Conservation (phyloP, 106 monocot genomes). For the Apostasia ramifera region DNA sequence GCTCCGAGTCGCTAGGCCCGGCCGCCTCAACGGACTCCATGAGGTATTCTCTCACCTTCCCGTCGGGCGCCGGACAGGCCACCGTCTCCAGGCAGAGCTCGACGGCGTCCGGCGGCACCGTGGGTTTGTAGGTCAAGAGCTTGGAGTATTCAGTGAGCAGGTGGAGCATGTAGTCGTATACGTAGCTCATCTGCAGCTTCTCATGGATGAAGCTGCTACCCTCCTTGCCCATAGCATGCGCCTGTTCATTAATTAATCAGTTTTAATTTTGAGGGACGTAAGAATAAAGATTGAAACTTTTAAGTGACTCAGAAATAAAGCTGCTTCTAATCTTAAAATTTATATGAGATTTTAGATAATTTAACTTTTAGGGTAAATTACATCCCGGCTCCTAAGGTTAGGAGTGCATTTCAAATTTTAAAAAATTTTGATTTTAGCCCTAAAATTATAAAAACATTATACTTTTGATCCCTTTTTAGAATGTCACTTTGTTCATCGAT, state of each 20-base stretch:
- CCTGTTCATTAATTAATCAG: slow-evolving; percentile 10
- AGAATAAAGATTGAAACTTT: too few relatives aligned
- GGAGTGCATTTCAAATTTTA: too few relatives aligned
- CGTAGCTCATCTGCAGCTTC: slow-evolving; percentile 43
- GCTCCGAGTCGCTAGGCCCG: slow-evolving; percentile 8
- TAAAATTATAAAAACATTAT: too few relatives aligned
- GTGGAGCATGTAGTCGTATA: slow-evolving; percentile 79
- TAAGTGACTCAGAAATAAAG: too few relatives aligned
- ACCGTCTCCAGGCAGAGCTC: slow-evolving; percentile 37
- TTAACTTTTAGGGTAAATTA: too few relatives aligned
- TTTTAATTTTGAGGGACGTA: too few relatives aligned
- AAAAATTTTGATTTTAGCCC: too few relatives aligned
- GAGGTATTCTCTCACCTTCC: slow-evolving; percentile 24
- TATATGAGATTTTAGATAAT: too few relatives aligned
- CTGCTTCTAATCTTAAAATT: too few relatives aligned
- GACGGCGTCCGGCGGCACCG: slow-evolving; percentile 27
- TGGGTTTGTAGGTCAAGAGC: slow-evolving; percentile 46
- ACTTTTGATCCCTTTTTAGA: too few relatives aligned
- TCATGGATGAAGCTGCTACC: slow-evolving; percentile 50
- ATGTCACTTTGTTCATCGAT: too few relatives aligned
- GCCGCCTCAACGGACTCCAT: slow-evolving; percentile 35
- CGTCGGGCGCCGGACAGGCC: slow-evolving; percentile 17
- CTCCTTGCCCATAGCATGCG: slow-evolving; percentile 20
- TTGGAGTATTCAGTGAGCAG: slow-evolving; percentile 46
- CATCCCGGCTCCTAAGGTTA: too few relatives aligned